A percentile compares a stretch with the other conserved stretches of the same genome.
Evolutionary conservation across 257 asterid species (phyloP).

Genomic region (Przewalskia tangutica): DNA sequence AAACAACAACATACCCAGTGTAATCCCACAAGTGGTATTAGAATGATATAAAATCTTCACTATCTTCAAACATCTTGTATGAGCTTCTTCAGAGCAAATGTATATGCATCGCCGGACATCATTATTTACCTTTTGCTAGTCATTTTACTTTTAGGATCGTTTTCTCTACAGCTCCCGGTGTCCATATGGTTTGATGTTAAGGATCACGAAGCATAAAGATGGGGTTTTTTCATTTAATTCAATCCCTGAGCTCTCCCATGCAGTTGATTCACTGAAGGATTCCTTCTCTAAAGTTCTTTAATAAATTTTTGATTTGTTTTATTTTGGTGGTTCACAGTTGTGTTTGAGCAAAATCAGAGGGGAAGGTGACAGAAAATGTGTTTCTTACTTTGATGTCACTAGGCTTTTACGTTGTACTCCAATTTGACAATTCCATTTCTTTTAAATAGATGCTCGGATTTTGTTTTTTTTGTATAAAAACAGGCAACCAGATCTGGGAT

Average conservation of each 20-base stretch:
- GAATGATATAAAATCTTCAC: neutral
- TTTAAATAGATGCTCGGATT: neutral
- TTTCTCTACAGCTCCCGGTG: neutral
- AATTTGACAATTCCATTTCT: neutral
- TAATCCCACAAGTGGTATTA: neutral
- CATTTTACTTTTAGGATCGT: neutral
- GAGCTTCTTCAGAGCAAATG: neutral
- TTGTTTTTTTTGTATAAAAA: constrained; percentile 10
- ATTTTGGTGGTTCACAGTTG: neutral
- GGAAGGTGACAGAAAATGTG: neutral
- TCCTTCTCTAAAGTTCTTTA: neutral
- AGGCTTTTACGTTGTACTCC: neutral
- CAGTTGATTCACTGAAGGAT: neutral
- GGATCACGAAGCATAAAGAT: neutral
- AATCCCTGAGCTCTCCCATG: neutral
- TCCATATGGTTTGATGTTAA: neutral
- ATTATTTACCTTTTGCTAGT: neutral
- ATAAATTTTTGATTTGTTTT: neutral
- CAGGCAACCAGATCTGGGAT: constrained; percentile 97
- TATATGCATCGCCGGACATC: neutral
- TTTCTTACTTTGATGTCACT: neutral
- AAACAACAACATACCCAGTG: neutral
- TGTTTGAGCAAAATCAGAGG: neutral
- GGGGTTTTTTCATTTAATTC: neutral
- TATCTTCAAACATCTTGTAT: neutral